A percentile compares a stretch with the other conserved stretches of the same genome.
Evolutionary conservation across 257 asterid genomes (phyloP).

Genomic region (Verbascum thapsus): DNA sequence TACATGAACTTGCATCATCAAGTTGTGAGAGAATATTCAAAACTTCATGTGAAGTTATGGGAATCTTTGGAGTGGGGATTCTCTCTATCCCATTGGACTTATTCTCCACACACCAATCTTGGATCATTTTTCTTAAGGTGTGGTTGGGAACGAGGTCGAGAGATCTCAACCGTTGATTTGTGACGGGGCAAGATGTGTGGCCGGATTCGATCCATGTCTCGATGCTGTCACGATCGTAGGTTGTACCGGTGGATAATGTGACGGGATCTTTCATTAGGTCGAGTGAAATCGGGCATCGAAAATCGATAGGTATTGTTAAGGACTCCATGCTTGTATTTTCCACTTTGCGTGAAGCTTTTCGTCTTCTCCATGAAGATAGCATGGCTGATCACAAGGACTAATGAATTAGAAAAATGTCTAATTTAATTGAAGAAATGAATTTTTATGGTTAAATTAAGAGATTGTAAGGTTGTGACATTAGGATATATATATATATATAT

Average conservation of each 20-base stretch:
- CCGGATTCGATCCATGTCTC: conserved; percentile 58
- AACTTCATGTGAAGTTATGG: conserved; percentile 37
- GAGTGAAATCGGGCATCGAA: conserved; percentile 47
- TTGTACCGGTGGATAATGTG: conserved; percentile 57
- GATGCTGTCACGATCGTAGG: conserved; percentile 58
- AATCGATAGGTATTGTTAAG: conserved; percentile 37
- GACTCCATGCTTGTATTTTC: conserved; percentile 28
- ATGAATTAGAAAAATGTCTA: too few relatives aligned
- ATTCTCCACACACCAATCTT: conserved; percentile 61
- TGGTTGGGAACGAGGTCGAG: conserved; percentile 44
- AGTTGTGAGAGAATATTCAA: conserved; percentile 28
- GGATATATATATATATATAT: background rate
- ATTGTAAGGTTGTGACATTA: background rate
- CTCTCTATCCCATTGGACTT: conserved; percentile 45
- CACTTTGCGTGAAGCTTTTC: conserved; percentile 27
- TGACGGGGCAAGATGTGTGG: conserved; percentile 50
- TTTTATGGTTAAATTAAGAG: background rate
- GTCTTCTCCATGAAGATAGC: conserved; percentile 43
- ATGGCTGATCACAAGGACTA: conserved; percentile 12
- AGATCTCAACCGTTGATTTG: conserved; percentile 36
- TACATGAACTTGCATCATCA: background rate
- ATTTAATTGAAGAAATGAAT: background rate
- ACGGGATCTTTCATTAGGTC: conserved; percentile 66
- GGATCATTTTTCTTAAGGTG: conserved; percentile 44
- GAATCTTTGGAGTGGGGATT: conserved; percentile 53